phyloP scores from a whole-genome alignment of 306 rosid species.

The Trifolium repens region DNA sequence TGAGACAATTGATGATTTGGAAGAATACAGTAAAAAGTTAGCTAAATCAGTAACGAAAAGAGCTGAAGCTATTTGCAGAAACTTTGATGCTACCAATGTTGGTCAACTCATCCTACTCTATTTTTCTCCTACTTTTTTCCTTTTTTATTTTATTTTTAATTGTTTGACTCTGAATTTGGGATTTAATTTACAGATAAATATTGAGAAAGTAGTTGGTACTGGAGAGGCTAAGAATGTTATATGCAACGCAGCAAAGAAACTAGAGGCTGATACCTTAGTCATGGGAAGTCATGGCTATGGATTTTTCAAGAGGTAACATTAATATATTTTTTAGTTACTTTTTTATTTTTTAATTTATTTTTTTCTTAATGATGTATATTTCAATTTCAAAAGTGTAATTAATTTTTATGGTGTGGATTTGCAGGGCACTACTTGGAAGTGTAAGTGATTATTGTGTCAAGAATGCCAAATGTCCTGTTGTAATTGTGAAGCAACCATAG shows the following conservation, averaged over 20 bases:
- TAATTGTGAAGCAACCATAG: conserved; percentile 66
- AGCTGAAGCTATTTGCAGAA: conserved; percentile 65
- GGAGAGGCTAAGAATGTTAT: conserved; percentile 87
- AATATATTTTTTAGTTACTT: neutral
- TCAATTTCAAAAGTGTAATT: neutral
- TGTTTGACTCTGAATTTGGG: conserved; percentile 11
- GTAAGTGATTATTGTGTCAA: conserved; percentile 83
- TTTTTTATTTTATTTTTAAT: neutral
- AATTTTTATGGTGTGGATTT: conserved; percentile 4
- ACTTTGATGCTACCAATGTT: conserved; percentile 35
- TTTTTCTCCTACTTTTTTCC: neutral
- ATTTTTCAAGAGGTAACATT: conserved; percentile 68
- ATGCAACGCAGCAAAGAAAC: conserved; percentile 65
- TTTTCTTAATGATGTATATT: neutral
- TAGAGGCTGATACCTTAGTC: conserved; percentile 75
- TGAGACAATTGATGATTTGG: conserved; percentile 58
- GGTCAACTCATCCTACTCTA: neutral
- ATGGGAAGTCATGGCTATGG: conserved; percentile 94
- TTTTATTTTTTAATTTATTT: too few relatives aligned
- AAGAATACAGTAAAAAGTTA: conserved; percentile 54
- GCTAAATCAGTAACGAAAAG: conserved; percentile 74
- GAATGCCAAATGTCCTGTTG: conserved; percentile 77
- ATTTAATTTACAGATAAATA: conserved; percentile 51
- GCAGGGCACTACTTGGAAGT: conserved; percentile 83
- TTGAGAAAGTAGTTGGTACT: conserved; percentile 64